Conservation (phyloP, 768 basidiomycete species). For the Paxillus involutus region DNA sequence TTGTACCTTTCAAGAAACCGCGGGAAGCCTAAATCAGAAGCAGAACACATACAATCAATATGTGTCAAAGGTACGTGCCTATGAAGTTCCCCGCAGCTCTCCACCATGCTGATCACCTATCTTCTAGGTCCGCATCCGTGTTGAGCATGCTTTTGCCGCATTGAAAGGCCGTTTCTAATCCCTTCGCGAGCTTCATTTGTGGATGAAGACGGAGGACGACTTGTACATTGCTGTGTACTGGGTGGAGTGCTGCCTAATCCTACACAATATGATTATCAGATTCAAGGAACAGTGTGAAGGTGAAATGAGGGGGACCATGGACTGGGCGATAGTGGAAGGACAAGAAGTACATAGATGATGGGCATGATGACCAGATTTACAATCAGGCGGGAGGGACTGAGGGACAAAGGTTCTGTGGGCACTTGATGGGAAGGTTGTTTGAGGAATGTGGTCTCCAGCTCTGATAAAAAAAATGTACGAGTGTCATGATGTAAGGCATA, state of each 20-base stretch:
- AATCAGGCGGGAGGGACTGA: no score
- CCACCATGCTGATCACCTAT: neutral
- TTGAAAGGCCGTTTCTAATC: slow-evolving; percentile 13
- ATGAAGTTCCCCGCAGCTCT: neutral
- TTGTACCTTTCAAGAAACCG: neutral
- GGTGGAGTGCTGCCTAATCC: slow-evolving; percentile 7
- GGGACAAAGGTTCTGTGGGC: no score
- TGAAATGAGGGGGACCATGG: neutral
- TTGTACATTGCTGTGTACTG: neutral
- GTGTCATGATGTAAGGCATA: no score
- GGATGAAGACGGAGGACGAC: neutral
- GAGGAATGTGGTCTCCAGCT: no score
- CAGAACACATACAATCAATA: slow-evolving; percentile 4
- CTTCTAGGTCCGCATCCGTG: neutral
- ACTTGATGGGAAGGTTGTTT: no score
- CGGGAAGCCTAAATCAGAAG: neutral
- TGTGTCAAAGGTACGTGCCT: slow-evolving; percentile 10
- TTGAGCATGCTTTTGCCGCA: slow-evolving; percentile 7
- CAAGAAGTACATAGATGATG: no score
- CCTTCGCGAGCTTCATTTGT: neutral
- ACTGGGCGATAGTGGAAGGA: no score
- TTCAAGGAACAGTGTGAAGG: slow-evolving; percentile 6
- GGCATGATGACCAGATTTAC: no score
- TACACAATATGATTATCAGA: slow-evolving; percentile 9
- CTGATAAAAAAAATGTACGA: no score